Percentiles rank a stretch among this genome's conserved stretches.
These are phyloP conservation scores for Trametes polyzona DNA, from an alignment of 1,284 basidiomycete species.

Conservation along the genomic window DNA sequence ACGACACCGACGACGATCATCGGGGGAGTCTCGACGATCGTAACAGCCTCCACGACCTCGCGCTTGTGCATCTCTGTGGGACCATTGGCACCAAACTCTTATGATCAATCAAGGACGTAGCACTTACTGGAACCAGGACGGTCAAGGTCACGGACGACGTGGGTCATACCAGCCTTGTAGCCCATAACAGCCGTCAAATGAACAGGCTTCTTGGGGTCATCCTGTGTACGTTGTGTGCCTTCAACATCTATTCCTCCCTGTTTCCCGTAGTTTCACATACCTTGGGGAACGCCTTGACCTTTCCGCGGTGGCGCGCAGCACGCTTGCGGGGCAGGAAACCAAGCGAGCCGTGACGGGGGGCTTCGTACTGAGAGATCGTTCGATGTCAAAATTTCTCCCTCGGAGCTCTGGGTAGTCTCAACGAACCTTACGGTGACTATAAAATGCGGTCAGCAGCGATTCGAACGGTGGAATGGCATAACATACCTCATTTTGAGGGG, in stretches of 20 bases:
- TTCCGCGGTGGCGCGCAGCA: slow-evolving; percentile 93
- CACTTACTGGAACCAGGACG: slow-evolving; percentile 94
- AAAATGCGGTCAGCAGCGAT: background rate
- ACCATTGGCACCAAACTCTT: slow-evolving; percentile 15
- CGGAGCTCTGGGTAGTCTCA: slow-evolving; percentile 6
- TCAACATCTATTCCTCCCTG: background rate
- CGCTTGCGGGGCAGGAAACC: slow-evolving; percentile 95
- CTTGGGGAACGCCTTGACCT: slow-evolving; percentile 98
- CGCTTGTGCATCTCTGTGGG: slow-evolving; percentile 96
- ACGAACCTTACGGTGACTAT: slow-evolving; percentile 48
- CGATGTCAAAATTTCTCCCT: slow-evolving; percentile 21
- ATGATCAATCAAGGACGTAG: background rate
- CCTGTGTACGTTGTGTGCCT: slow-evolving; percentile 52
- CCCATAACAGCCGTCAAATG: slow-evolving; percentile 99
- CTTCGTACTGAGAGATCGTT: slow-evolving; percentile 83
- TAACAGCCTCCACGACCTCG: slow-evolving; percentile 98
- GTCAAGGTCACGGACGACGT: slow-evolving; percentile 99
- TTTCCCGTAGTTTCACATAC: slow-evolving; percentile 43
- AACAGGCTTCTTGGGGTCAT: slow-evolving; percentile 99
- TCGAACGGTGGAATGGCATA: background rate
- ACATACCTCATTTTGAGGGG: slow-evolving; percentile 46
- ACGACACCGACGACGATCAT: slow-evolving; percentile 98
- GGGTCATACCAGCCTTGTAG: slow-evolving; percentile 99
- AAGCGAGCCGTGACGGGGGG: slow-evolving; percentile 92
- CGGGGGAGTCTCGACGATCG: slow-evolving; percentile 96